These are phyloP conservation scores for Datisca glomerata DNA, from an alignment of 306 rosid genomes.

Conservation along the genomic window DNA sequence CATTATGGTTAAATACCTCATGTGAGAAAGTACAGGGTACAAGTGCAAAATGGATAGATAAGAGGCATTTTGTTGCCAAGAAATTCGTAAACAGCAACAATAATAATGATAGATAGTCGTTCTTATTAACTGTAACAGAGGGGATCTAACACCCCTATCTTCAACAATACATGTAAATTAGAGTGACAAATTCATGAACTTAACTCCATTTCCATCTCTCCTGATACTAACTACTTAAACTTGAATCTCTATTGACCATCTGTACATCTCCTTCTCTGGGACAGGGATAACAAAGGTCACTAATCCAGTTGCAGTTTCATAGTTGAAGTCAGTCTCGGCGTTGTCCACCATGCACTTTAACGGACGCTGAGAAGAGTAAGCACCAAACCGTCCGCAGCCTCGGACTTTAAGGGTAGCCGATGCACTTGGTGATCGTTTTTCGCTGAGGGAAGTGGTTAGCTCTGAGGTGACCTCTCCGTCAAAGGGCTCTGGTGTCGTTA, in stretches of 20 bases:
- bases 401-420: slow-evolving; percentile 36
- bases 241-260: slow-evolving; percentile 54
- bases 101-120: no score
- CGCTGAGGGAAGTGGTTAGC: slow-evolving; percentile 21
- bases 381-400: slow-evolving; percentile 74
- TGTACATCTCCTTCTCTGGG: slow-evolving; percentile 45
- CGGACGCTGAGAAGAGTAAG: slow-evolving; percentile 57
- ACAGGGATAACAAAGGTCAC: slow-evolving; percentile 41
- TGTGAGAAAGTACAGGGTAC: no score
- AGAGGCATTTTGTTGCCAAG: no score
- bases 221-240: slow-evolving; percentile 27
- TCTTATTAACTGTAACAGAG: no score
- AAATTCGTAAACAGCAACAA: no score
- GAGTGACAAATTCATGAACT: no score
- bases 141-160: no score
- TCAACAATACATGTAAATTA: no score
- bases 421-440: slow-evolving; percentile 30
- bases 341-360: slow-evolving; percentile 37
- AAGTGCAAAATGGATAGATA: no score
- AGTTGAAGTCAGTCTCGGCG: slow-evolving; percentile 22
- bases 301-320: slow-evolving; percentile 48
- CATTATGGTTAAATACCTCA: no score
- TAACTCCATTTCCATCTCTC: no score
- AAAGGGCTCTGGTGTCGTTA: slow-evolving; percentile 21
- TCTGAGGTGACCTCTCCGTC: slow-evolving; percentile 37